A percentile compares a stretch with the other conserved stretches of the same genome.
These are phyloP conservation scores for Globisporangium okanoganense DNA, from an alignment of 352 stramenopile species.

Conservation along the genomic window DNA sequence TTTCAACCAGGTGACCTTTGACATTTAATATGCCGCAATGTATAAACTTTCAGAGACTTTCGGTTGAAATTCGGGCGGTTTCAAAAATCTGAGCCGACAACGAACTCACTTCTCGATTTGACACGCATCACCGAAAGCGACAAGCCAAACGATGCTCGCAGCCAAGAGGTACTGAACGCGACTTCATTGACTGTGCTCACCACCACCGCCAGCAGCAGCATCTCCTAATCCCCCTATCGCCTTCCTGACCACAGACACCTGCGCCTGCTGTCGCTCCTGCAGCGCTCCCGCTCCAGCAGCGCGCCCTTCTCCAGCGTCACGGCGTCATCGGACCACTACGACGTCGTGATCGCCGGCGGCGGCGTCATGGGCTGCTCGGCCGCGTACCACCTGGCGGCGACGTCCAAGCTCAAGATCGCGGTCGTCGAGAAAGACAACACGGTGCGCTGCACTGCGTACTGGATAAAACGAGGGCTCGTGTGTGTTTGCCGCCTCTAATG, in stretches of 20 bases:
- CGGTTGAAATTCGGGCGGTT: not conserved
- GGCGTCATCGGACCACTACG: conserved; percentile 31
- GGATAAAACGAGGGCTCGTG: not conserved
- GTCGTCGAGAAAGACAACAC: conserved; percentile 68
- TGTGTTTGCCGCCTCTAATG: not conserved
- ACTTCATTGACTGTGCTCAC: not conserved
- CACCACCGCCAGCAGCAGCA: not conserved
- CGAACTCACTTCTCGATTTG: not conserved
- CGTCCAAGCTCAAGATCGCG: conserved; percentile 66
- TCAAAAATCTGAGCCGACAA: not conserved
- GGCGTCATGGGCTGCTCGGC: conserved; percentile 86
- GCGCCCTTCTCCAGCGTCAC: conserved; percentile 5
- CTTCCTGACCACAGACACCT: not conserved
- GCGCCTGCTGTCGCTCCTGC: not conserved
- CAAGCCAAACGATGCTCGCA: not conserved
- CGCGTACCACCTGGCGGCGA: conserved; percentile 75
- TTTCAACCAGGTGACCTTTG: no score
- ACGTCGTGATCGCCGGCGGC: conserved; percentile 75
- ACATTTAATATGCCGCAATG: no score
- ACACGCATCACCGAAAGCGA: not conserved
- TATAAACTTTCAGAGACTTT: no score
- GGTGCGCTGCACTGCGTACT: conserved; percentile 26
- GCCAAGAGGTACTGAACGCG: not conserved
- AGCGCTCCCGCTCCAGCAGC: not conserved
- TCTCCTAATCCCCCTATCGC: not conserved